Evolutionary conservation across 1,284 basidiomycete species (phyloP), one percentile per base, ranked within the genome.

Genomic region (Entoloma clypeatum): DNA sequence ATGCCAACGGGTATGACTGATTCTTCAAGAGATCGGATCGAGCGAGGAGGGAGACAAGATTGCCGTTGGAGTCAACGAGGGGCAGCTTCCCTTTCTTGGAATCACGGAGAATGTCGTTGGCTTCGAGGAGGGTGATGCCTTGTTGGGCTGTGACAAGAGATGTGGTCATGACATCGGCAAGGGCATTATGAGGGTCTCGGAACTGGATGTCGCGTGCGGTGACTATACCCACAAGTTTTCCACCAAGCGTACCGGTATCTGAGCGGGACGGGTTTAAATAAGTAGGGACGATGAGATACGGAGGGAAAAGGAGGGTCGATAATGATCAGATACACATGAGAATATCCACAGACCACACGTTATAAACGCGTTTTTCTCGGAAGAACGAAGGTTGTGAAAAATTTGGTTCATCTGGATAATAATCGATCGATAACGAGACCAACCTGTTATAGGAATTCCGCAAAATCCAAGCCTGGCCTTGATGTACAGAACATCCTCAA

Each of bases 81-180:
- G 92, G 95, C 1, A 99, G 79, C 67, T 99, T 99, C 49, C 95
- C 95, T 74, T 97, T 98, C 65, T 99, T 99, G 34, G 89, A 95
- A 63, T 92, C 86, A 36, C 95, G 92, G 24, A 99, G 80, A 57
- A 99, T 90, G 57, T 82, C 73, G 72, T 99, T 99, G 51, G 95
- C 96, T 67, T 97, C 82, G 44, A 80, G 68, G 39, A 99, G 86
- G 2, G 92, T 95, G 55, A 95, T 82, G 27, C 92, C 92, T 53
- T 87, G 75, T 1, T 74, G 72, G 11, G 90, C 92, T 23, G 87
- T 91, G 56, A 96, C 81, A 40, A 95, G 78, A 37, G 74, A 69
- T 39, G 74, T 89, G 39, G 91, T 96, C 95, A 99, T 99, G 46
- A 98, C 83, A 34, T 88, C 74, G n/a, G 77, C 71, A 27, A 98